Base-by-base conservation (phyloP, 352 stramenopile species). In the Globisporangium viniferum region DNA sequence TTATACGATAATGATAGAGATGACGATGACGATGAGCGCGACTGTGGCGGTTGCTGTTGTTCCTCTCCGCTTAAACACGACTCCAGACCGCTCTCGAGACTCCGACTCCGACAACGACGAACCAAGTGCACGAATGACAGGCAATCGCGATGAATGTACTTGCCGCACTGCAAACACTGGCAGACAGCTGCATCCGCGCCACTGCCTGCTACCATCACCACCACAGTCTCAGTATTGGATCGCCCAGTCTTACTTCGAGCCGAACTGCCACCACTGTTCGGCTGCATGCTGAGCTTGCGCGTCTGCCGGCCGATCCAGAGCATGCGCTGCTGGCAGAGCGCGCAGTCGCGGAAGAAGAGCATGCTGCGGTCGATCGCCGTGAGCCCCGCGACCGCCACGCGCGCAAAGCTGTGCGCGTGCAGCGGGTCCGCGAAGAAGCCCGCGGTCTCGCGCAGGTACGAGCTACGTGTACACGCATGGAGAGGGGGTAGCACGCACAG, bases 341-440 rank as follows among this genome's bases (percentile, higher is more conserved):
- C 66, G 68, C 82, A 91, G 58, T 89, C 80, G 44, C 79, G 80
- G 68, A 89, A 89, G 61, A 88, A 87, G 55, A 91, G 74, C 27
- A 82, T 65, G 59, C 80, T 87, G 65, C 77, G 82, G 68, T 89
- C 80, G 3, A 89, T 75, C 7, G 77, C 73, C 0, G 75, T 72
- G 20, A 91, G 68, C 15, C 72, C 53, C 27, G 59, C 59, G 2
- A 80, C 67, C 46, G 64, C 56, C 48, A 85, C 48, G 24, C 69
- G 62, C 46, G 71, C 66, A 69, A 91, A 91, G 72, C 82, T 89
- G 73, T 91, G 82, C 55, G 74, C 77, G 65, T 91, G 82, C 31
- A 79, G 65, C 51, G 82, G 77, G 64, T 91, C 82, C 8, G 74
- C 69, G 56, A 81, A 76, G 49, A 60, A 67, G 55, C 78, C 78